These are phyloP conservation scores for Ettlia oleoabundans DNA, from an alignment of 139 green algal genomes.

Conservation along the genomic window DNA sequence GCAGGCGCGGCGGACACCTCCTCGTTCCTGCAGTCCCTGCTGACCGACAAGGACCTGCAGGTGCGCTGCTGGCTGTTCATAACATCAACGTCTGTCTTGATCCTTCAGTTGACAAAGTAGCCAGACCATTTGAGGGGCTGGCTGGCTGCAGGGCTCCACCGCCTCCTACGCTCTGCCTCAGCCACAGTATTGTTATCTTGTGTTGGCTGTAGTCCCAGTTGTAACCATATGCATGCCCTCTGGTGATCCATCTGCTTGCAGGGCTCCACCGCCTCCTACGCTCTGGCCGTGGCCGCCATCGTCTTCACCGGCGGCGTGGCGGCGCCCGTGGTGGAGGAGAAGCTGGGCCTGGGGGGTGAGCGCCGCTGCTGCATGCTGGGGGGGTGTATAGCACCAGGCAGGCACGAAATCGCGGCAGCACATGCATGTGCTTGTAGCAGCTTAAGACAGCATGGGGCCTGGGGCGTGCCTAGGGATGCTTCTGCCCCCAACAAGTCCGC, in stretches of 20 bases:
- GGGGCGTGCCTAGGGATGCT: no score
- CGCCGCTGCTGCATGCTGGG: neutral
- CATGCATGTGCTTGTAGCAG: no score
- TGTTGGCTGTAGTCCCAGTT: neutral
- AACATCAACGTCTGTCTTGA: no score
- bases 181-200: no score
- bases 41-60: constrained; percentile 27
- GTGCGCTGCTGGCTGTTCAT: no score
- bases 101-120: no score
- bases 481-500: no score
- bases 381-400: no score
- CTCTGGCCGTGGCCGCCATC: neutral
- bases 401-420: no score
- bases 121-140: no score
- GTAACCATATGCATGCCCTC: neutral
- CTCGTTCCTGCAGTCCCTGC: constrained; percentile 8
- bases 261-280: constrained; percentile 6
- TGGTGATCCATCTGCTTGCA: neutral
- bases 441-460: no score
- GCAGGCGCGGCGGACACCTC: neutral
- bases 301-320: constrained; percentile 23
- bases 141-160: neutral
- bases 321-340: constrained; percentile 31
- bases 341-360: constrained; percentile 34
- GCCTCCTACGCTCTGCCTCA: constrained; percentile 8